These are phyloP conservation scores for Ochromonas danica DNA, from an alignment of 108 stramenopile species.

Conservation along the genomic window DNA sequence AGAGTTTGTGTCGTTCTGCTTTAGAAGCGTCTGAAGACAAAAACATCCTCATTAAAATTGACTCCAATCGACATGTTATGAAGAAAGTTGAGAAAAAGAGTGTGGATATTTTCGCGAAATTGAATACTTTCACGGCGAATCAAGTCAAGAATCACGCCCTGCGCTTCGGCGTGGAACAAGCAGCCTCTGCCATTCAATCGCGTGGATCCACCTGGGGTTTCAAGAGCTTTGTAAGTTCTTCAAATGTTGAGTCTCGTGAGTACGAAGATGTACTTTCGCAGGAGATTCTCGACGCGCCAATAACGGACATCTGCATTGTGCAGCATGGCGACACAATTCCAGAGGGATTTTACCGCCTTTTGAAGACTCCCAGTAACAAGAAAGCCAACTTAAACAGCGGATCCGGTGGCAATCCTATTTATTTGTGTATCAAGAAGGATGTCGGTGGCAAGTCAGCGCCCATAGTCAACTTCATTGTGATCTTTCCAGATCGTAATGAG, in stretches of 20 bases:
- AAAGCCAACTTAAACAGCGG: slow-evolving; percentile 27
- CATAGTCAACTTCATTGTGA: slow-evolving; percentile 35
- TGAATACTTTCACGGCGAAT: background rate
- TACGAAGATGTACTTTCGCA: slow-evolving; percentile 29
- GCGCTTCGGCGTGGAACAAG: background rate
- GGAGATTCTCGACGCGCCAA: slow-evolving; percentile 10
- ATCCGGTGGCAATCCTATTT: slow-evolving; percentile 18
- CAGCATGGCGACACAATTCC: slow-evolving; percentile 27
- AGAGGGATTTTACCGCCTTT: slow-evolving; percentile 25
- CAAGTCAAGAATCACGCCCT: background rate
- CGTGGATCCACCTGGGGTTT: slow-evolving; percentile 11
- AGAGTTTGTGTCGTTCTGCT: background rate
- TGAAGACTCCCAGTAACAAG: slow-evolving; percentile 9
- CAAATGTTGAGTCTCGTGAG: background rate
- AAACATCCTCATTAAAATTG: background rate
- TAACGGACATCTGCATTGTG: slow-evolving; percentile 25
- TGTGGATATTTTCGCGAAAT: slow-evolving; percentile 1
- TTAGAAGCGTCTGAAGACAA: background rate
- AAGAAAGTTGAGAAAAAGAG: background rate
- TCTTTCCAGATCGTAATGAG: slow-evolving; percentile 51
- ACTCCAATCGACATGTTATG: background rate
- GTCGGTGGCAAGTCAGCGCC: background rate
- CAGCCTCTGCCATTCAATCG: background rate
- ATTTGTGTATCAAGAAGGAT: slow-evolving; percentile 36
- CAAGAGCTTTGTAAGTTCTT: background rate